Evolutionary conservation across 208 protist species (phyloP), one percentile per base, ranked within the genome.

Genomic region (Phytomonas sp.): DNA sequence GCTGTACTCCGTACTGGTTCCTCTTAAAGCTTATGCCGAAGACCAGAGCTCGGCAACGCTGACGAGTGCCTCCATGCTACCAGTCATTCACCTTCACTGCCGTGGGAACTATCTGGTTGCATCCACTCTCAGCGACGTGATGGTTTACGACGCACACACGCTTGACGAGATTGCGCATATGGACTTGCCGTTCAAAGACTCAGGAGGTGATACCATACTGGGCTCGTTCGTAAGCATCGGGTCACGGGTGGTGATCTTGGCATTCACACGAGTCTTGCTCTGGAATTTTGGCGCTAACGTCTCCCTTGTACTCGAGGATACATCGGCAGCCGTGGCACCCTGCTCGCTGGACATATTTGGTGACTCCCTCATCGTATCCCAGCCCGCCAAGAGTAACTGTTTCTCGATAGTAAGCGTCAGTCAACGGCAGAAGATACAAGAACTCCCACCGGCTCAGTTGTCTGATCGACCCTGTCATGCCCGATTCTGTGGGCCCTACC

Each of bases 311-410:
- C 46, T 56, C 2, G 2, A 23, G 46, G 46, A 56, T 26, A 6
- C 23, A 0, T 56, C 46, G 2, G 46, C 20, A 17, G 26, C 32
- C 1, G 61, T 64, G 0, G 7, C 32, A 1, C 43, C 90, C 13
- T 86, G 77, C 59, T 72, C 92, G 29, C 64, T 95, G 30, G 85
- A 95, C 67, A 68, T 95, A 11, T 82, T 84, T 34, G n/a, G 31
- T 1, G 31, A 32, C n/a, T 0, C 62, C 17, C 34, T 40, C 43
- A 40, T 56, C 46, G 46, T 26, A 1, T 20, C 46, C 46, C 46
- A 26, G 11, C 46, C 46, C 9, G 46, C 46, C 46, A 0, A 26
- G 17, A 56, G 20, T 2, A 6, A 6, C 46, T 0, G 46, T 0
- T 56, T 56, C 20, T 0, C 46, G 0, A 1, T 56, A 5, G 1